Percentiles rank a stretch among this genome's conserved stretches.
phyloP scores from a whole-genome alignment of 306 rosid species.

The Vigna hirtella region DNA sequence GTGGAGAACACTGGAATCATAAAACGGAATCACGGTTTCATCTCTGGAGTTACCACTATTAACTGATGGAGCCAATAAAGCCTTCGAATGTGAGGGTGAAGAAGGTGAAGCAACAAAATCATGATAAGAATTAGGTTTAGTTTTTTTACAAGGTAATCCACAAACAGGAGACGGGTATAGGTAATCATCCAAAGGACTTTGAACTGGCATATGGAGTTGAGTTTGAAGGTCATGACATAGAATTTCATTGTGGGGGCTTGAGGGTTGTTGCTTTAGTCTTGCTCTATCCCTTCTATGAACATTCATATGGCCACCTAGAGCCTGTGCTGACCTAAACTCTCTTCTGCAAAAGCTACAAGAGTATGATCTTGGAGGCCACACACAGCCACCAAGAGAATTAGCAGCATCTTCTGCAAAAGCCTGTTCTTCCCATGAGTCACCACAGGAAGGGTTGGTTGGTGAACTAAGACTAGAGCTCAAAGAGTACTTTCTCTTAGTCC shows the following conservation, averaged over 20 bases:
- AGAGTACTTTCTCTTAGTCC: conserved; percentile 68
- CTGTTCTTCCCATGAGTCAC: conserved; percentile 92
- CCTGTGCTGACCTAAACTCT: conserved; percentile 95
- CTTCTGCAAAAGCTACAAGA: conserved; percentile 92
- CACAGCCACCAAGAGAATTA: conserved; percentile 78
- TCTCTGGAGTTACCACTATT: conserved; percentile 26
- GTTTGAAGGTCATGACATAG: conserved; percentile 41
- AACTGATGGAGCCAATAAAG: conserved; percentile 46
- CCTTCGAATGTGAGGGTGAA: conserved; percentile 48
- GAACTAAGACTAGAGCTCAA: conserved; percentile 42
- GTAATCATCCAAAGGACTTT: conserved; percentile 41
- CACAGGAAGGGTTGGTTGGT: conserved; percentile 51
- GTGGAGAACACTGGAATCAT: conserved; percentile 42
- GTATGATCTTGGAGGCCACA: conserved; percentile 97
- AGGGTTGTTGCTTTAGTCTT: conserved; percentile 69
- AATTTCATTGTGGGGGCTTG: conserved; percentile 47
- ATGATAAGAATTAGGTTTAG: conserved; percentile 68
- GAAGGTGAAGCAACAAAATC: conserved; percentile 50
- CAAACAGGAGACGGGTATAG: conserved; percentile 62
- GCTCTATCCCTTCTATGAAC: conserved; percentile 96
- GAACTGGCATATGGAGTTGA: conserved; percentile 20
- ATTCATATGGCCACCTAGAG: conserved; percentile 96
- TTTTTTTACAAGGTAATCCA: conserved; percentile 55
- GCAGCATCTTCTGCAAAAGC: conserved; percentile 89
- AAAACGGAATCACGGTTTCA: conserved; percentile 44